A percentile compares a stretch with the other conserved stretches of the same genome.
Evolutionary conservation across 768 basidiomycete species (phyloP).

Genomic region (Rhodotorula diobovata): DNA sequence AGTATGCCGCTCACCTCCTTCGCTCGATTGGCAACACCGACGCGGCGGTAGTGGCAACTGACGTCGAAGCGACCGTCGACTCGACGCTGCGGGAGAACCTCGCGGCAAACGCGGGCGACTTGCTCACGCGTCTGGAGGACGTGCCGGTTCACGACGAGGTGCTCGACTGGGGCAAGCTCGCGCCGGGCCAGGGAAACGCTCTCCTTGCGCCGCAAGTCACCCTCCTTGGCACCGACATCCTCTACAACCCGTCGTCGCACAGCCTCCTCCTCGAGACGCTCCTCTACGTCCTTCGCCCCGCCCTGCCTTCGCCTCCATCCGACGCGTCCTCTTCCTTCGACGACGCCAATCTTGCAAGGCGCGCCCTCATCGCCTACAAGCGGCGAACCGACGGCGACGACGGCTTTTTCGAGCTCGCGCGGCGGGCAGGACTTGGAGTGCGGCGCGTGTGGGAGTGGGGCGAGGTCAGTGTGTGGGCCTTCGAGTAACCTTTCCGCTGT

Average conservation of each 20-base stretch:
- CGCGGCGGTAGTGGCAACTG: constrained; percentile 26
- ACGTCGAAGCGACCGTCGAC: constrained; percentile 36
- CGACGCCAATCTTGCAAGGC: neutral
- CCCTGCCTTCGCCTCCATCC: neutral
- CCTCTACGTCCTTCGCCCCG: constrained; percentile 16
- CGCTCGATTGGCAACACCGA: neutral
- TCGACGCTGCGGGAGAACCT: constrained; percentile 37
- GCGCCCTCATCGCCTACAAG: constrained; percentile 40
- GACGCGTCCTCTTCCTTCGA: neutral
- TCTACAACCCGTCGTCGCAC: constrained; percentile 40
- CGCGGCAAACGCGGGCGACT: constrained; percentile 8
- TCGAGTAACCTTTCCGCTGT: neutral
- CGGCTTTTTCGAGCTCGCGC: constrained; percentile 30
- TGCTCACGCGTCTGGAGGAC: neutral
- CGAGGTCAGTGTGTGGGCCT: constrained; percentile 34
- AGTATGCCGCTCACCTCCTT: neutral
- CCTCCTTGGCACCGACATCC: constrained; percentile 38
- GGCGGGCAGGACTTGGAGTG: constrained; percentile 14
- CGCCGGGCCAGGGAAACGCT: neutral
- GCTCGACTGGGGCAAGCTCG: constrained; percentile 33
- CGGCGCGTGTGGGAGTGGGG: constrained; percentile 31
- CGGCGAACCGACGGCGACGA: constrained; percentile 39
- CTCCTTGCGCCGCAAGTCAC: neutral
- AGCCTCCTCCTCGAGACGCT: constrained; percentile 32
- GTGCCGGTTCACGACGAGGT: neutral